A percentile compares a stretch with the other conserved stretches of the same genome.
Conservation (phyloP, 495 filamentous ascomycete species). For the Daldinia bambusicola region DNA sequence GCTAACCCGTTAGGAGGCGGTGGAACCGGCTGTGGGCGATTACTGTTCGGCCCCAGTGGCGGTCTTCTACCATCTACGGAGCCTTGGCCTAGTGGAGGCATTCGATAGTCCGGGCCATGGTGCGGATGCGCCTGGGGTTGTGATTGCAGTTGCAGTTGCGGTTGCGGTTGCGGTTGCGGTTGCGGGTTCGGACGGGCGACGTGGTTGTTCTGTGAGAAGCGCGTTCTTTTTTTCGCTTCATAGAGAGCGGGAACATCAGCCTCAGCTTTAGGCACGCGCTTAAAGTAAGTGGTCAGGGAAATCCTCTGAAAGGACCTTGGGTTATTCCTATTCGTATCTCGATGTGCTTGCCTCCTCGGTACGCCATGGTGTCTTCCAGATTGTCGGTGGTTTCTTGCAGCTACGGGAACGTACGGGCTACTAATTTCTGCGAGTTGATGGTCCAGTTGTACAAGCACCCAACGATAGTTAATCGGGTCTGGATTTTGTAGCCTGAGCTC, state of each 20-base stretch:
- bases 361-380: not conserved
- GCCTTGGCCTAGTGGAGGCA: not conserved
- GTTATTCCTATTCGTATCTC: conserved; percentile 22
- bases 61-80: not conserved
- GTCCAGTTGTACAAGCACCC: conserved; percentile 51
- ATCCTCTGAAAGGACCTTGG: conserved; percentile 41
- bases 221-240: conserved; percentile 24
- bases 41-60: conserved; percentile 8
- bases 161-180: not conserved
- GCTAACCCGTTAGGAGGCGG: not conserved
- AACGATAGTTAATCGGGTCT: conserved; percentile 39
- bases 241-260: conserved; percentile 45
- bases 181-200: not conserved
- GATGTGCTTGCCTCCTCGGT: not conserved
- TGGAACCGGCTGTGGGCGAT: not conserved
- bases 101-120: conserved; percentile 2
- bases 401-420: not conserved
- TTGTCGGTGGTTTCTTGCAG: not conserved
- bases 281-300: conserved; percentile 53
- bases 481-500: conserved; percentile 32
- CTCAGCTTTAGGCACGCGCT: conserved; percentile 44
- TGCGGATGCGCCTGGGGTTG: conserved; percentile 5
- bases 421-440: conserved; percentile 41
- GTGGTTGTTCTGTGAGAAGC: not conserved
- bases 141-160: too few species aligned